phyloP scores from a whole-genome alignment of 371 early-diverging fungal genomes.

The Rhizopus microsporus region DNA sequence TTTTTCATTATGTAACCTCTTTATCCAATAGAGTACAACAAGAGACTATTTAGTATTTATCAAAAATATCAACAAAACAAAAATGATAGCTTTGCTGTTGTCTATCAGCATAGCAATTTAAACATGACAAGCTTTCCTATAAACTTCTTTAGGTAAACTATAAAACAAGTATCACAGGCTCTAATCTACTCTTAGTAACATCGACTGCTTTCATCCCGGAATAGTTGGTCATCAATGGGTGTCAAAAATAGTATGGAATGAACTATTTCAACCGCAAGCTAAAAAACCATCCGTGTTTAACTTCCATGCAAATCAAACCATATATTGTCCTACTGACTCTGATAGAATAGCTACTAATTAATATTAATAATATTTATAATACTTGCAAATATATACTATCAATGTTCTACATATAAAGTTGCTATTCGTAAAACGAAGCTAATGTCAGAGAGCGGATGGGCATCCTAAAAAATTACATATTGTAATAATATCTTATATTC shows the following conservation, averaged over 20 bases:
- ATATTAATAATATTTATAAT: background rate
- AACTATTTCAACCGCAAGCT: constrained; percentile 12
- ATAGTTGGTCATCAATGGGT: constrained; percentile 16
- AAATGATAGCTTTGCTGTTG: constrained; percentile 24
- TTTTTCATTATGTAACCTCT: background rate
- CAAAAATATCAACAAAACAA: constrained; percentile 26
- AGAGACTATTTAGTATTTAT: constrained; percentile 19
- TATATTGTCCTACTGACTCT: constrained; percentile 43
- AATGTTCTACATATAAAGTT: too few species aligned
- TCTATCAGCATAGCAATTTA: constrained; percentile 23
- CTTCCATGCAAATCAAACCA: constrained; percentile 22
- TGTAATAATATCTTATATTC: too few species aligned
- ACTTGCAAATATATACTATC: too few species aligned
- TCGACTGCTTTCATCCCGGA: constrained; percentile 26
- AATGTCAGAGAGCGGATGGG: too few species aligned
- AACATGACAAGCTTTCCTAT: constrained; percentile 29
- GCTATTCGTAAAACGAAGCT: too few species aligned
- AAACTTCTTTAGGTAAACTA: constrained; percentile 25
- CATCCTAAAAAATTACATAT: too few species aligned
- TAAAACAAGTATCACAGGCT: background rate
- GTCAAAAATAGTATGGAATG: constrained; percentile 19
- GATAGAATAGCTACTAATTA: constrained; percentile 35
- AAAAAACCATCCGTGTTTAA: constrained; percentile 20
- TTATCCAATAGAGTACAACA: constrained; percentile 20
- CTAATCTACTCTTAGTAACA: constrained; percentile 7